Conservation (phyloP, 805 yeast genomes). For the Saturnispora zaruensis region DNA sequence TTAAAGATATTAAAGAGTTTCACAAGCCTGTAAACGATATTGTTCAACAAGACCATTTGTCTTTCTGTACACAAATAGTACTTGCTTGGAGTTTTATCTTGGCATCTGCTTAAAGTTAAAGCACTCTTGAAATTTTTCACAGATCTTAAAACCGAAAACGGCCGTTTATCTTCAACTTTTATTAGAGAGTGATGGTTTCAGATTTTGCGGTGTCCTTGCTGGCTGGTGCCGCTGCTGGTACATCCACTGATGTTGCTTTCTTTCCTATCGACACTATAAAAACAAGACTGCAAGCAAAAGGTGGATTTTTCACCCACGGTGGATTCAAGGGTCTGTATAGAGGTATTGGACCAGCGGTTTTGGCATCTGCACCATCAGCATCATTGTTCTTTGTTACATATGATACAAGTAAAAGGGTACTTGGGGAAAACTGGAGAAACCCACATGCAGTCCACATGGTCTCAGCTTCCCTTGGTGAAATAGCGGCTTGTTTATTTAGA, state of each 20-base stretch:
- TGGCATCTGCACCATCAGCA: slow-evolving; percentile 91
- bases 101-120: not conserved
- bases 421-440: slow-evolving; percentile 15
- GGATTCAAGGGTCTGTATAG: slow-evolving; percentile 87
- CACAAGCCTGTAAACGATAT: too few species aligned
- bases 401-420: slow-evolving; percentile 53
- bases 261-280: slow-evolving; percentile 95
- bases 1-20: too few species aligned
- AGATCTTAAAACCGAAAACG: not conserved
- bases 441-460: slow-evolving; percentile 64
- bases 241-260: slow-evolving; percentile 87
- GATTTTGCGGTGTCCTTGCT: slow-evolving; percentile 14
- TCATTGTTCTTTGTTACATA: slow-evolving; percentile 75
- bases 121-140: not conserved
- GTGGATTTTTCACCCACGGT: slow-evolving; percentile 89
- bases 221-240: slow-evolving; percentile 95
- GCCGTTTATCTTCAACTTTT: not conserved
- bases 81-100: not conserved
- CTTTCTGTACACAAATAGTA: too few species aligned
- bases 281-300: slow-evolving; percentile 90
- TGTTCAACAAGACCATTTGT: too few species aligned
- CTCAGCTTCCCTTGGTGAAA: slow-evolving; percentile 83
- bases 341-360: slow-evolving; percentile 88
- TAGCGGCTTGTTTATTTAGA: slow-evolving; percentile 86
- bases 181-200: not conserved